These are phyloP conservation scores for Fusarium sp. DNA, from an alignment of 2,329 filamentous ascomycete species.

Conservation along the genomic window DNA sequence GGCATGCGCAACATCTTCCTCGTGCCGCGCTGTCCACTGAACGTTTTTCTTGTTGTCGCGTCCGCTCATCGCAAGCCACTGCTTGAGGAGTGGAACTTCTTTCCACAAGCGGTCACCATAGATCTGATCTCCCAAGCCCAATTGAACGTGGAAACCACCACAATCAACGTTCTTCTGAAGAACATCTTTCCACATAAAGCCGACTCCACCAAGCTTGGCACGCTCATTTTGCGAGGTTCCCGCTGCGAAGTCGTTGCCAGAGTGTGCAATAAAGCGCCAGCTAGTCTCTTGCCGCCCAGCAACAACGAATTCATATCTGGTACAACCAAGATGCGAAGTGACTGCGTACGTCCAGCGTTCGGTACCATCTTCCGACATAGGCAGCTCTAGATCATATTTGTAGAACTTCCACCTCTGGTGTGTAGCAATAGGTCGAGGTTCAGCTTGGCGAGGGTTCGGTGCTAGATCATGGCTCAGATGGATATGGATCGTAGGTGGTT, in stretches of 20 bases:
- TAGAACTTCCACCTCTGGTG: slow-evolving; percentile 97
- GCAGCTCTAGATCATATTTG: slow-evolving; percentile 89
- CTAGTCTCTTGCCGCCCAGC: slow-evolving; percentile 89
- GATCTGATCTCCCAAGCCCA: slow-evolving; percentile 93
- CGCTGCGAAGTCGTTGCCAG: slow-evolving; percentile 93
- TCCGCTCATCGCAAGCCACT: slow-evolving; percentile 93
- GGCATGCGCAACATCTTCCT: slow-evolving; percentile 94
- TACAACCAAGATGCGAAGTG: slow-evolving; percentile 95
- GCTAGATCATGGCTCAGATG: slow-evolving; percentile 91
- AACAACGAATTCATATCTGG: slow-evolving; percentile 96
- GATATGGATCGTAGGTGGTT: slow-evolving; percentile 95
- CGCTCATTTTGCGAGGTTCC: slow-evolving; percentile 89
- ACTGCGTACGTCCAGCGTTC: slow-evolving; percentile 98
- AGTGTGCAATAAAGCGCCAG: slow-evolving; percentile 96
- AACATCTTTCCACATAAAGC: slow-evolving; percentile 99
- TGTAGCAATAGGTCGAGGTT: slow-evolving; percentile 82
- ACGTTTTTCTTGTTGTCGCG: slow-evolving; percentile 93
- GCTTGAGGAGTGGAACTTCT: slow-evolving; percentile 90
- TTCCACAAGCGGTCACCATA: slow-evolving; percentile 97
- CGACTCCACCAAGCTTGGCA: slow-evolving; percentile 84
- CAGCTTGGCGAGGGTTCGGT: slow-evolving; percentile 89
- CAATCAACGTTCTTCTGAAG: slow-evolving; percentile 97
- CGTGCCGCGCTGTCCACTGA: slow-evolving; percentile 91
- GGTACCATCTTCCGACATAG: slow-evolving; percentile 83
- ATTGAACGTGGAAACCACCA: slow-evolving; percentile 92